phyloP scores from a whole-genome alignment of 2,329 filamentous ascomycete genomes.

The Diplodia mutila region DNA sequence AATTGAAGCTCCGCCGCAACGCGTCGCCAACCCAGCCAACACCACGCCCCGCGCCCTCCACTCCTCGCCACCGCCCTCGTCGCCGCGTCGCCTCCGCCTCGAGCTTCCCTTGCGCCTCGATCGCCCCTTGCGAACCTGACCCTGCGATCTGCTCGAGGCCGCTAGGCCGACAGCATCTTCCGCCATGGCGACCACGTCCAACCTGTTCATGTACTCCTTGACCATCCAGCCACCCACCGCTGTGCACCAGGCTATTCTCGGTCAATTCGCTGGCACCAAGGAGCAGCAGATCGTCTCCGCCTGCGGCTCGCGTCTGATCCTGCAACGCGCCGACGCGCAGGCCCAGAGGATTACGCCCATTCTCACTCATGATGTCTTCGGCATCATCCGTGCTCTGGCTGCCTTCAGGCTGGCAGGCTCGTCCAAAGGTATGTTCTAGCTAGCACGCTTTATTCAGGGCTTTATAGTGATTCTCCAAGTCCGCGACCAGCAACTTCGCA shows the following conservation, averaged over 20 bases:
- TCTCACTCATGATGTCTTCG: conserved; percentile 92
- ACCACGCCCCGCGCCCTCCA: conserved; percentile 3
- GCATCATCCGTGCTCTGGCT: conserved; percentile 87
- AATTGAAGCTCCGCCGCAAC: conserved; percentile 17
- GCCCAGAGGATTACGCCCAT: conserved; percentile 86
- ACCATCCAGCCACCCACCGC: conserved; percentile 92
- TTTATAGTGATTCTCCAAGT: conserved; percentile 54
- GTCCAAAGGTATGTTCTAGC: conserved; percentile 79
- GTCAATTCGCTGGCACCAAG: conserved; percentile 93
- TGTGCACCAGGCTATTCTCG: conserved; percentile 86
- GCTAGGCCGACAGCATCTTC: conserved; percentile 36
- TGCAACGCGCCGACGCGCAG: conserved; percentile 82
- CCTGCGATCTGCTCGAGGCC: conserved; percentile 27
- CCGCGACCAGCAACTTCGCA: conserved; percentile 36
- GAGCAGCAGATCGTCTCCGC: conserved; percentile 97
- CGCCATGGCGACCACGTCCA: conserved; percentile 93
- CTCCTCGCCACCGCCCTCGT: background rate
- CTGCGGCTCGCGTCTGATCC: conserved; percentile 84
- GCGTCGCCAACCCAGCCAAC: conserved; percentile 1
- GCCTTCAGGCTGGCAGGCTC: conserved; percentile 91
- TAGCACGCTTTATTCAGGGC: conserved; percentile 35
- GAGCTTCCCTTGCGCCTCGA: background rate
- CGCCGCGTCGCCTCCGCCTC: conserved; percentile 1
- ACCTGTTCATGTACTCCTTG: conserved; percentile 98
- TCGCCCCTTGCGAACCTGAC: background rate